phyloP scores from a whole-genome alignment of 441 rosid species.

The Brassica hybrid region DNA sequence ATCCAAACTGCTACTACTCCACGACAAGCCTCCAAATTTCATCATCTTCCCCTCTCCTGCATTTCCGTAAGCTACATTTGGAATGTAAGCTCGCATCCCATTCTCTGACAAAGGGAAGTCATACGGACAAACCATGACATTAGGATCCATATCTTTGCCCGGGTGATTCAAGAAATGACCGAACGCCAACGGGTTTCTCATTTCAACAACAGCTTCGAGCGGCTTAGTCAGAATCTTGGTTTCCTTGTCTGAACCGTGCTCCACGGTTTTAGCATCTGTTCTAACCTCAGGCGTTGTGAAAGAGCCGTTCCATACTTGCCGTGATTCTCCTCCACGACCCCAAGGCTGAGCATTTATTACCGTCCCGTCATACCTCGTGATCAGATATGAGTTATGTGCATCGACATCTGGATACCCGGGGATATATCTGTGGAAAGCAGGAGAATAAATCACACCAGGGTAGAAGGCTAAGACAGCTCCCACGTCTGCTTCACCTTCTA shows the following conservation, averaged over 20 bases:
- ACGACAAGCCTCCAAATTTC: slow-evolving; percentile 78
- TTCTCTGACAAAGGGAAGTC: slow-evolving; percentile 75
- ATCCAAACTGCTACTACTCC: slow-evolving; percentile 36
- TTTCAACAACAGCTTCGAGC: slow-evolving; percentile 61
- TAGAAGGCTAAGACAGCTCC: slow-evolving; percentile 82
- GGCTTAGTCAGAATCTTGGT: slow-evolving; percentile 69
- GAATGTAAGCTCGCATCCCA: slow-evolving; percentile 72
- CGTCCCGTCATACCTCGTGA: slow-evolving; percentile 79
- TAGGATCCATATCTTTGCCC: slow-evolving; percentile 66
- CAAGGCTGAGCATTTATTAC: slow-evolving; percentile 87
- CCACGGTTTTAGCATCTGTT: slow-evolving; percentile 30
- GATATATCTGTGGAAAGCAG: slow-evolving; percentile 74
- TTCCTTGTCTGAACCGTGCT: slow-evolving; percentile 53
- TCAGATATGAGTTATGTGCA: slow-evolving; percentile 68
- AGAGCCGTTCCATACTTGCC: slow-evolving; percentile 64
- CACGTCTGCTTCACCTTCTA: slow-evolving; percentile 74
- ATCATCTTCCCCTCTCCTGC: slow-evolving; percentile 62
- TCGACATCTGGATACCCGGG: slow-evolving; percentile 80
- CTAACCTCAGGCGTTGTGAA: slow-evolving; percentile 37
- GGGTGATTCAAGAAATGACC: slow-evolving; percentile 88
- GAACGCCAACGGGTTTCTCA: slow-evolving; percentile 82
- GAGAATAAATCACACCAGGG: slow-evolving; percentile 79
- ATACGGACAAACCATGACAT: slow-evolving; percentile 83
- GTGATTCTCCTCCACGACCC: slow-evolving; percentile 74
- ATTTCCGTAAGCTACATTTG: slow-evolving; percentile 61